Conservation (phyloP, 2,329 filamentous ascomycete genomes). For the Chaetomiaceae sp. region DNA sequence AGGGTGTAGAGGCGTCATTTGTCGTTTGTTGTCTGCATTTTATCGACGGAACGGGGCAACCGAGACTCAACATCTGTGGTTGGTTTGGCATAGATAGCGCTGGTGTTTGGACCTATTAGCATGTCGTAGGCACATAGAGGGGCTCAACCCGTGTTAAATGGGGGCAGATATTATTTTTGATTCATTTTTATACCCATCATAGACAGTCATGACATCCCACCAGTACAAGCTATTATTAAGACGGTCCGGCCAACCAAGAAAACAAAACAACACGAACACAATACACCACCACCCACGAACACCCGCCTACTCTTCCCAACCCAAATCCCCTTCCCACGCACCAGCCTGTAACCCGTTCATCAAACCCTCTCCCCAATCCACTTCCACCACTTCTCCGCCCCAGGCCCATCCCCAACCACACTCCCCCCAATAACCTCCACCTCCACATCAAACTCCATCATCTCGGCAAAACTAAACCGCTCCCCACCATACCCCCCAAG, state of each 20-base stretch:
- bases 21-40: slow-evolving; percentile 5
- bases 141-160: slow-evolving; percentile 27
- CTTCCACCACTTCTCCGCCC: slow-evolving; percentile 78
- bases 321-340: background rate
- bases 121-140: slow-evolving; percentile 13
- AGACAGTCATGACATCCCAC: too few species aligned
- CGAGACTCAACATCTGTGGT: slow-evolving; percentile 32
- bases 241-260: too few species aligned
- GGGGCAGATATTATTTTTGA: slow-evolving; percentile 5
- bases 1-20: background rate
- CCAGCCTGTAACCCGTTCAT: too few species aligned
- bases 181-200: too few species aligned
- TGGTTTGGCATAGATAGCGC: slow-evolving; percentile 6
- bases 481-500: slow-evolving; percentile 75
- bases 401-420: slow-evolving; percentile 59
- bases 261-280: too few species aligned
- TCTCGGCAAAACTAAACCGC: slow-evolving; percentile 72
- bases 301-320: too few species aligned
- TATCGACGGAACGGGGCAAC: slow-evolving; percentile 23
- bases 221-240: too few species aligned
- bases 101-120: slow-evolving; percentile 1
- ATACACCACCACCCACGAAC: too few species aligned
- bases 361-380: slow-evolving; percentile 79
- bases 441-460: slow-evolving; percentile 76
- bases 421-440: slow-evolving; percentile 76